Evolutionary conservation across 2,329 filamentous ascomycete genomes (phyloP), one percentile per base, ranked within the genome.

Genomic region (Plenodomus lindquistii): DNA sequence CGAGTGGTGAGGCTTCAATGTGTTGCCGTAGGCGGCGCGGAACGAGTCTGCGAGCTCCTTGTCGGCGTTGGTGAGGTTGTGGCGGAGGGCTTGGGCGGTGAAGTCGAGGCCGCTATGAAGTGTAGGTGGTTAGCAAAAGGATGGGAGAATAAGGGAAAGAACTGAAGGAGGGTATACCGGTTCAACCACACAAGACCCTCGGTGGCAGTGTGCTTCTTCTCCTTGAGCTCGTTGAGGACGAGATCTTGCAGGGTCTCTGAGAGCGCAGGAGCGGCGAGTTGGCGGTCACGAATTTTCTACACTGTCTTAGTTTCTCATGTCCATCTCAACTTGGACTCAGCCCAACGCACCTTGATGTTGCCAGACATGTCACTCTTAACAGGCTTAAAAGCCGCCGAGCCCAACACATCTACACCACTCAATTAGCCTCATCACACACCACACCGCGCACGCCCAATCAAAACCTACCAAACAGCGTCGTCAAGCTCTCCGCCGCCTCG

Each of bases 161-260:
- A 8, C 40, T 38, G 27, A 31, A 13, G 27, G 27, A 15, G 42
- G 11, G 60, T 81, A 52, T 81, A 95, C 89, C 93, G 88, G 60
- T 87, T 82, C 53, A 97, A 82, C 94, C 94, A 99, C 52, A 97
- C 74, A 42, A 97, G 81, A 44, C 92, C 94, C 76, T 97, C 92
- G 11, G 91, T 87, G 45, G 94, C 93, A 48, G 78, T 83, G 78
- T 96, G 89, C 76, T 94, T 92, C 81, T 92, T 93, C 54, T 84
- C 82, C 79, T 91, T 92, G 70, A 96, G 79, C 79, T 99, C 94
- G 72, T 92, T 94, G 59, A 85, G 73, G 63, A 89, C 87, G 40
- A 97, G 88, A 39, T 86, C 84, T 77, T 99, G 94, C 48, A 99
- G 79, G 47, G 85, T 96, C 65, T 83, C 80, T n/a, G 89, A 95